These are phyloP conservation scores for Salinomyces thailandicus DNA, from an alignment of 2,329 filamentous ascomycete genomes.

Conservation along the genomic window DNA sequence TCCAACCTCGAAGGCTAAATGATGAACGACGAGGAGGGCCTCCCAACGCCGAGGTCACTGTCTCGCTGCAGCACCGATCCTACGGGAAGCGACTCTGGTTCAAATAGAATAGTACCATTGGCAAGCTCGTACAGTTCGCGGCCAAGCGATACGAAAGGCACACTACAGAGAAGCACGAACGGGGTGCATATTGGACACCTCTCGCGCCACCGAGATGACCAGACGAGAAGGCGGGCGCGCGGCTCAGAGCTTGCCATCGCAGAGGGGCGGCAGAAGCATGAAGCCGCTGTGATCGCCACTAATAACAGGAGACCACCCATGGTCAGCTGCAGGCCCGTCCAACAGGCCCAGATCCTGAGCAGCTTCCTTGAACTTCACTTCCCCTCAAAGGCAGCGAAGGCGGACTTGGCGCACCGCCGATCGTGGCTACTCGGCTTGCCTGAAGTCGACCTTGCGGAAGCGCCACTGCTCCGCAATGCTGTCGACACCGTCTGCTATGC, in stretches of 20 bases:
- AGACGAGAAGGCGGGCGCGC: too few relatives aligned
- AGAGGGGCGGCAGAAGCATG: too few relatives aligned
- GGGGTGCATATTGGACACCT: too few relatives aligned
- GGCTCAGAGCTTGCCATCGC: too few relatives aligned
- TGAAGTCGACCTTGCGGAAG: not conserved
- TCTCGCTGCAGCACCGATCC: not conserved
- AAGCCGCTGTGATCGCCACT: too few relatives aligned
- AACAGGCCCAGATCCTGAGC: not conserved
- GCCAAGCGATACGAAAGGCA: too few relatives aligned
- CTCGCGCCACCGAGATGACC: too few relatives aligned
- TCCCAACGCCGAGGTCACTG: not conserved
- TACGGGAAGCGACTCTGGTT: not conserved
- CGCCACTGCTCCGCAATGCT: not conserved
- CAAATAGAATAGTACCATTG: too few relatives aligned
- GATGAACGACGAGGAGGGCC: not conserved
- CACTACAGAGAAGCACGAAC: too few relatives aligned
- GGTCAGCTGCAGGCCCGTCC: not conserved
- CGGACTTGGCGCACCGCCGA: not conserved
- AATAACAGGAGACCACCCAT: not conserved
- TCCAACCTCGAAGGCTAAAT: not conserved
- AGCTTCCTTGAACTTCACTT: not conserved
- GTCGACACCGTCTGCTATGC: not conserved
- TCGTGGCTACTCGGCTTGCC: not conserved
- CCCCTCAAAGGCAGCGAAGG: not conserved
- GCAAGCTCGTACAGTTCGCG: too few relatives aligned